Percentiles rank a stretch among this genome's conserved stretches.
Conservation (phyloP, 352 stramenopile species). For the Phytophthora megakarya region DNA sequence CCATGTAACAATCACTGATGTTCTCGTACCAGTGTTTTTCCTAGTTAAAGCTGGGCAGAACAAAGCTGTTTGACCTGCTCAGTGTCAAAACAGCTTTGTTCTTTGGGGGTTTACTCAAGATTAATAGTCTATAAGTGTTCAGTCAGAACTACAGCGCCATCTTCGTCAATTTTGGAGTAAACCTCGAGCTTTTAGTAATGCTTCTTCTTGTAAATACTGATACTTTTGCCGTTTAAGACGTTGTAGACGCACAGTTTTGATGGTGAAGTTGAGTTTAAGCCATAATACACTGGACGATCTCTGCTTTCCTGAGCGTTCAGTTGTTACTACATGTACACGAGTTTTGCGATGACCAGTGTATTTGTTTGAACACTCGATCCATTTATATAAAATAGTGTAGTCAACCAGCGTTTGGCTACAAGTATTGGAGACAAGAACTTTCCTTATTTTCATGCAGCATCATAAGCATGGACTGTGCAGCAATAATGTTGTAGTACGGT, state of each 20-base stretch:
- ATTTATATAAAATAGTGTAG: no score
- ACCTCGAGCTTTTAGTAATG: slow-evolving; percentile 57
- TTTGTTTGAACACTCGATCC: slow-evolving; percentile 19
- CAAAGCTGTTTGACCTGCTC: slow-evolving; percentile 61
- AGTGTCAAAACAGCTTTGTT: no score
- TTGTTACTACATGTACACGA: background rate
- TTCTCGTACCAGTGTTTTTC: no score
- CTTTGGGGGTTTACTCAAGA: no score
- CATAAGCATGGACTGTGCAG: no score
- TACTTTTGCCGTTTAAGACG: slow-evolving; percentile 75
- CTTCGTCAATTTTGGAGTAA: slow-evolving; percentile 74
- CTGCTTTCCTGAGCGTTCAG: slow-evolving; percentile 26
- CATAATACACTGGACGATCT: slow-evolving; percentile 53
- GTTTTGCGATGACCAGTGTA: slow-evolving; percentile 11
- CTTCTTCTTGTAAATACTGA: slow-evolving; percentile 73
- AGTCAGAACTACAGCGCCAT: slow-evolving; percentile 58
- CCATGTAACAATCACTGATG: no score
- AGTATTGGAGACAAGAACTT: slow-evolving; percentile 29
- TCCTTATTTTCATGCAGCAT: no score
- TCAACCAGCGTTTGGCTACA: slow-evolving; percentile 25
- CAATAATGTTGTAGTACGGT: no score
- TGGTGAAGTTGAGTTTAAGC: slow-evolving; percentile 80
- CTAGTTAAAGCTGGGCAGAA: slow-evolving; percentile 59
- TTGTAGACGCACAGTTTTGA: slow-evolving; percentile 66
- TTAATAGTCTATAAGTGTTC: slow-evolving; percentile 71